A percentile compares a stretch with the other conserved stretches of the same genome.
These are phyloP conservation scores for Vavraia culicis DNA, from an alignment of 371 early-diverging fungal species.

Conservation along the genomic window DNA sequence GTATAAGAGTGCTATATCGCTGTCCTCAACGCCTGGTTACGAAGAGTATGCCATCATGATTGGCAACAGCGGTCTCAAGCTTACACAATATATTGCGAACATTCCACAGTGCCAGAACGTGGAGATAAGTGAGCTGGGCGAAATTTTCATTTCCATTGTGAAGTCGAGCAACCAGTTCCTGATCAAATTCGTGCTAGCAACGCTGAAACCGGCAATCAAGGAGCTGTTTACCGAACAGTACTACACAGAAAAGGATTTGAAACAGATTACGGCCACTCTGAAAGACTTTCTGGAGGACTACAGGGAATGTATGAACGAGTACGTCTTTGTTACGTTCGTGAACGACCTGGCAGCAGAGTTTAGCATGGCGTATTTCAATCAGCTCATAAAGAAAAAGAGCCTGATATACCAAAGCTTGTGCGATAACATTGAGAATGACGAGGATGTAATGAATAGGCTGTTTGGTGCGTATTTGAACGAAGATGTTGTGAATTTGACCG, in stretches of 20 bases:
- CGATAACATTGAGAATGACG: no score
- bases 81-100: conserved; percentile 41
- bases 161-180: conserved; percentile 30
- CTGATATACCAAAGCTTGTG: no score
- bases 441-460: no score
- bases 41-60: conserved; percentile 44
- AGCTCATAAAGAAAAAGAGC: no score
- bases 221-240: conserved; percentile 37
- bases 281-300: conserved; percentile 43
- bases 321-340: conserved; percentile 39
- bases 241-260: conserved; percentile 23
- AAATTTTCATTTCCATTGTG: conserved; percentile 39
- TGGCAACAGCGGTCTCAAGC: conserved; percentile 43
- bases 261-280: conserved; percentile 32
- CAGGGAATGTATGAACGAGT: conserved; percentile 39
- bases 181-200: conserved; percentile 31
- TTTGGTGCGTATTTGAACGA: no score
- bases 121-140: conserved; percentile 33
- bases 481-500: no score
- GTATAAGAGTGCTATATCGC: conserved; percentile 18
- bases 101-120: conserved; percentile 32
- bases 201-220: conserved; percentile 32
- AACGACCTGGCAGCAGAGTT: no score
- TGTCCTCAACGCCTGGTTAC: conserved; percentile 39
- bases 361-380: no score